Percentiles rank a stretch among this genome's conserved stretches.
phyloP scores from a whole-genome alignment of 2,329 filamentous ascomycete genomes.

The Westerdykella ornata region DNA sequence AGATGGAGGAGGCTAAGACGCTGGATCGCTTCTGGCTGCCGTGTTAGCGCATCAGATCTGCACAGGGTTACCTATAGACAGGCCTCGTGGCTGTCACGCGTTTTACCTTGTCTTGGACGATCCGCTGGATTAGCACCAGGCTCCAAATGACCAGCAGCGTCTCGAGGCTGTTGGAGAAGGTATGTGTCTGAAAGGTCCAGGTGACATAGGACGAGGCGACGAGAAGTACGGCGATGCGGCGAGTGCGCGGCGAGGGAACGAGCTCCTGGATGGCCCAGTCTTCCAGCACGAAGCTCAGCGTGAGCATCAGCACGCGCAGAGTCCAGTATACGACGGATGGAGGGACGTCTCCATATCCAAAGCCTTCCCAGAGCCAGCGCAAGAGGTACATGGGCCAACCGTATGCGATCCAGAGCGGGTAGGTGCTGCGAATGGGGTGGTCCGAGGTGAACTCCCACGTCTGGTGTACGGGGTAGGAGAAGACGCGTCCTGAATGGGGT shows the following conservation, averaged over 20 bases:
- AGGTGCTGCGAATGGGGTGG: constrained; percentile 86
- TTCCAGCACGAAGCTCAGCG: constrained; percentile 90
- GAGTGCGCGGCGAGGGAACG: constrained; percentile 63
- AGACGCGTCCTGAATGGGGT: constrained; percentile 66
- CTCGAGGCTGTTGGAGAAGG: constrained; percentile 96
- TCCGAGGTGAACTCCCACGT: constrained; percentile 96
- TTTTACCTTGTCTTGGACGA: constrained; percentile 70
- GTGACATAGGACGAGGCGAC: constrained; percentile 96
- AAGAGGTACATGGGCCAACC: constrained; percentile 88
- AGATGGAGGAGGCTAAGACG: constrained; percentile 64
- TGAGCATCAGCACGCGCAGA: constrained; percentile 83
- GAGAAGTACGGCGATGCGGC: constrained; percentile 69
- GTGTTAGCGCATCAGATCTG: constrained; percentile 26
- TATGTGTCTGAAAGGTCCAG: constrained; percentile 97
- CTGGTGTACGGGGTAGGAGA: constrained; percentile 78
- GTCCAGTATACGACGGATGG: constrained; percentile 88
- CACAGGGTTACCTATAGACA: too few species aligned
- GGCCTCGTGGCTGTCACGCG: too few species aligned
- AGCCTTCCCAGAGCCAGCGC: constrained; percentile 86
- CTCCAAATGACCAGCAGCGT: constrained; percentile 91
- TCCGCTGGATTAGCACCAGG: constrained; percentile 82
- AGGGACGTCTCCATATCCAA: constrained; percentile 69
- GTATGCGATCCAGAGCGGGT: constrained; percentile 93
- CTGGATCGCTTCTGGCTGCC: constrained; percentile 62
- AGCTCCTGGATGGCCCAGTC: constrained; percentile 97